Conservation (phyloP, 805 yeast species). For the Saitoella complicata region DNA sequence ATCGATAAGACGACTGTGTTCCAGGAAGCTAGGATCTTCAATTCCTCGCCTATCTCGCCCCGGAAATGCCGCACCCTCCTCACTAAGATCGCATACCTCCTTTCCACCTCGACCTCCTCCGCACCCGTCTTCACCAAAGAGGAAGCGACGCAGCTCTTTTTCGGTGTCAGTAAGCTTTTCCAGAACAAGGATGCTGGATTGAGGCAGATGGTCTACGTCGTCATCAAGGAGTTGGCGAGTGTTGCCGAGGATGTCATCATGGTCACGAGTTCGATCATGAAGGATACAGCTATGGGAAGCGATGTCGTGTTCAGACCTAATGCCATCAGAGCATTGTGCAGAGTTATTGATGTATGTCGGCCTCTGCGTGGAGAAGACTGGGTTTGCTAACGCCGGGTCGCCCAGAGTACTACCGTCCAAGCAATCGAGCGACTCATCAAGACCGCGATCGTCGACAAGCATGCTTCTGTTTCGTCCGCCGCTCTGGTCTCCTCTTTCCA, state of each 20-base stretch:
- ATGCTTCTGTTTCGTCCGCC: slow-evolving; percentile 82
- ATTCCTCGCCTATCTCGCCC: slow-evolving; percentile 77
- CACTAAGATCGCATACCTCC: slow-evolving; percentile 65
- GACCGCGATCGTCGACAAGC: slow-evolving; percentile 79
- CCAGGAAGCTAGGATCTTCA: slow-evolving; percentile 91
- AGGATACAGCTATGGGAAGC: slow-evolving; percentile 76
- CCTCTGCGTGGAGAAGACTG: too few species aligned
- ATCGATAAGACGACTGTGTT: slow-evolving; percentile 96
- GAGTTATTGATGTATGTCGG: slow-evolving; percentile 58
- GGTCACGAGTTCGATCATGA: slow-evolving; percentile 97
- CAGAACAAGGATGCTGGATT: slow-evolving; percentile 76
- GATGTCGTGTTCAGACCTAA: slow-evolving; percentile 78
- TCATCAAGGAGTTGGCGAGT: slow-evolving; percentile 76
- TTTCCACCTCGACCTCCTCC: slow-evolving; percentile 56
- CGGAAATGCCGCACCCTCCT: slow-evolving; percentile 70
- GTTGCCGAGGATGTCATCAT: slow-evolving; percentile 83
- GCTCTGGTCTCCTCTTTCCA: slow-evolving; percentile 80
- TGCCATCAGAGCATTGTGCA: slow-evolving; percentile 79
- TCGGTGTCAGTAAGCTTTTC: slow-evolving; percentile 83
- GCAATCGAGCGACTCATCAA: slow-evolving; percentile 86
- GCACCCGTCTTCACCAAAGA: slow-evolving; percentile 78
- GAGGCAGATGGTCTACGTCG: slow-evolving; percentile 85
- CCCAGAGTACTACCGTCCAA: slow-evolving; percentile 42
- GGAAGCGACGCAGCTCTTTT: slow-evolving; percentile 85
- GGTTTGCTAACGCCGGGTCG: too few species aligned